phyloP scores from a whole-genome alignment of 495 filamentous ascomycete genomes.

The Aspergillus indologenus region DNA sequence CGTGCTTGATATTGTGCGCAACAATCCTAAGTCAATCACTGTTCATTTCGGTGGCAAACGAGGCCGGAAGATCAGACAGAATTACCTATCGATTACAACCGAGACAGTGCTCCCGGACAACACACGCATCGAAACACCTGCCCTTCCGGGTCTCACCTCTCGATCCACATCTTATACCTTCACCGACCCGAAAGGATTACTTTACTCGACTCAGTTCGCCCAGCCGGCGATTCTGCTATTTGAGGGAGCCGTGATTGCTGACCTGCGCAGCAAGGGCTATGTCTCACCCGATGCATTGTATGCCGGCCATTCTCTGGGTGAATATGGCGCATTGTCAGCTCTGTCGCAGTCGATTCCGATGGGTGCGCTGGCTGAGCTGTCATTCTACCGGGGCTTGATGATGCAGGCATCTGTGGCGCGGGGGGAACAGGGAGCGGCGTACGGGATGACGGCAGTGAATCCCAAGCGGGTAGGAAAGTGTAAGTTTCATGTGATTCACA shows the following conservation, averaged over 20 bases:
- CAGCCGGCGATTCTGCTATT: conserved; percentile 40
- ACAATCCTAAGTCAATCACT: conserved; percentile 39
- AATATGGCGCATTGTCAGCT: conserved; percentile 35
- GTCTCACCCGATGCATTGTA: conserved; percentile 26
- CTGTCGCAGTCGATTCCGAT: conserved; percentile 28
- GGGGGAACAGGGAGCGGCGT: conserved; percentile 29
- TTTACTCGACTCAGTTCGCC: conserved; percentile 42
- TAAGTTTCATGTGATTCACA: conserved; percentile 6
- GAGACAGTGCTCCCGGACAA: conserved; percentile 18
- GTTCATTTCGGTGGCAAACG: conserved; percentile 39
- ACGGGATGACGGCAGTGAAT: conserved; percentile 42
- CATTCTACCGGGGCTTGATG: conserved; percentile 42
- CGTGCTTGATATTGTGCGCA: conserved; percentile 35
- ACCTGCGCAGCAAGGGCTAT: conserved; percentile 29
- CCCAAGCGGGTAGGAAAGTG: conserved; percentile 32
- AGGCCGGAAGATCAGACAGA: conserved; percentile 34
- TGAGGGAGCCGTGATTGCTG: conserved; percentile 33
- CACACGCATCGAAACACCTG: conserved; percentile 9
- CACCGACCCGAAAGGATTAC: conserved; percentile 27
- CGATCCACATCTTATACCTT: conserved; percentile 33
- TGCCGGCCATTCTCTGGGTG: conserved; percentile 45
- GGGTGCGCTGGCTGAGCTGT: conserved; percentile 26
- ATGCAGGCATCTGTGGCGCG: conserved; percentile 39
- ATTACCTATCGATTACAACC: conserved; percentile 32
- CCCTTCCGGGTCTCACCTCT: conserved; percentile 24